Evolutionary conservation across 805 yeast genomes (phyloP).

Genomic region (Ogataea haglerorum): DNA sequence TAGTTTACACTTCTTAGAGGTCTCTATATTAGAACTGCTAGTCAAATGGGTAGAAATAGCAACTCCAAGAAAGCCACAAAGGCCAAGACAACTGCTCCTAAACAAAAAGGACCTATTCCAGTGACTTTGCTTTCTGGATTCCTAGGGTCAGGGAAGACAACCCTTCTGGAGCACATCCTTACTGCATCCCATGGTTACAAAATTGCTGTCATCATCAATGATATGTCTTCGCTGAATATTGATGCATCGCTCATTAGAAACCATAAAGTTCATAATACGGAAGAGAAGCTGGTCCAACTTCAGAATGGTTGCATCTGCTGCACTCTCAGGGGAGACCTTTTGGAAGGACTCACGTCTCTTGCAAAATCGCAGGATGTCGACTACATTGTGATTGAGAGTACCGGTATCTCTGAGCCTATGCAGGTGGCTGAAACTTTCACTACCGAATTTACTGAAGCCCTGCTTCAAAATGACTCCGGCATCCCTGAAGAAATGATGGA

Average conservation of each 20-base stretch:
- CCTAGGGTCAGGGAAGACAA: constrained; percentile 1
- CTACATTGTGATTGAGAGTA: constrained; percentile 1
- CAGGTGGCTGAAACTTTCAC: constrained; percentile 1
- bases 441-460: constrained; percentile 1
- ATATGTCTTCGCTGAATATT: constrained; percentile 1
- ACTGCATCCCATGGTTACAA: constrained; percentile 1
- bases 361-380: constrained; percentile 1
- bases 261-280: constrained; percentile 1
- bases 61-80: constrained; percentile 1
- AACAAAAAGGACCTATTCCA: constrained; percentile 1
- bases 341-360: constrained; percentile 1
- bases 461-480: constrained; percentile 1
- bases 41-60: constrained; percentile 1
- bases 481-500: constrained; percentile 1
- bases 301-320: constrained; percentile 1
- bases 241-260: constrained; percentile 1
- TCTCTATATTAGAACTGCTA: neutral
- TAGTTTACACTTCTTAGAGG: constrained; percentile 1
- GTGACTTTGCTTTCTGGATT: constrained; percentile 1
- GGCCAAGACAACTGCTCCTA: constrained; percentile 1
- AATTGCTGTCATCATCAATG: constrained; percentile 1
- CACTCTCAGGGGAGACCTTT: constrained; percentile 2
- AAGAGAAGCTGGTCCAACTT: constrained; percentile 1
- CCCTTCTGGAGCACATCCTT: constrained; percentile 2
- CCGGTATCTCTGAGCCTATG: constrained; percentile 2